Evolutionary conservation across 169 alveolate species (phyloP).

Genomic region (Plasmodium adleri): DNA sequence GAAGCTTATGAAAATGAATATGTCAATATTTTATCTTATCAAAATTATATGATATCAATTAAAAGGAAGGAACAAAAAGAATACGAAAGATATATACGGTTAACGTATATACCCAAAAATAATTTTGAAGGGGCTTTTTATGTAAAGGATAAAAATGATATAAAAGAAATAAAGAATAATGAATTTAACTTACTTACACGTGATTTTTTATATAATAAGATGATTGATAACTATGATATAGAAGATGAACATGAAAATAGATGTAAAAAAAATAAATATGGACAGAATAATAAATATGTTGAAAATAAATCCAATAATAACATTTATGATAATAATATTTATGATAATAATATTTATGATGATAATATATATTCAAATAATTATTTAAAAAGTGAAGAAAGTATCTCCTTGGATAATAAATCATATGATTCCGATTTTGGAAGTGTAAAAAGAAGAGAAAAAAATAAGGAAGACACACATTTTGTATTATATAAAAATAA

Average conservation of each 20-base stretch:
- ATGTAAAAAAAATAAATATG: too few species aligned
- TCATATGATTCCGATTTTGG: not conserved
- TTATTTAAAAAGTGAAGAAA: slow-evolving; percentile 16
- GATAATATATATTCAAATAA: slow-evolving; percentile 29
- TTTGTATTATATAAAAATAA: slow-evolving; percentile 1
- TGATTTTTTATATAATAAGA: not conserved
- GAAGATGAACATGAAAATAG: not conserved
- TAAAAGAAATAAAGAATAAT: slow-evolving; percentile 19
- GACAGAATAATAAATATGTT: not conserved
- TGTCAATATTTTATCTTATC: slow-evolving; percentile 30
- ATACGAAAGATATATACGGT: slow-evolving; percentile 42
- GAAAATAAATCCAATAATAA: not conserved
- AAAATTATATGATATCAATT: slow-evolving; percentile 36
- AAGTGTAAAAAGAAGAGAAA: not conserved
- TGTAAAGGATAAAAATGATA: slow-evolving; percentile 16
- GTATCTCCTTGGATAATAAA: not conserved
- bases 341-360: slow-evolving; percentile 11
- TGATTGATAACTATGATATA: not conserved
- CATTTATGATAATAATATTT: not conserved
- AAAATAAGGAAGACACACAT: not conserved
- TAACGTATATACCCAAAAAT: slow-evolving; percentile 59
- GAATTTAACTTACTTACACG: not conserved
- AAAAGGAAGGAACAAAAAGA: slow-evolving; percentile 60
- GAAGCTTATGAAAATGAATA: slow-evolving; percentile 40
- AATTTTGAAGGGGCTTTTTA: slow-evolving; percentile 76